These are phyloP conservation scores for Craterostigma plantagineum DNA, from an alignment of 257 asterid genomes.

Conservation along the genomic window DNA sequence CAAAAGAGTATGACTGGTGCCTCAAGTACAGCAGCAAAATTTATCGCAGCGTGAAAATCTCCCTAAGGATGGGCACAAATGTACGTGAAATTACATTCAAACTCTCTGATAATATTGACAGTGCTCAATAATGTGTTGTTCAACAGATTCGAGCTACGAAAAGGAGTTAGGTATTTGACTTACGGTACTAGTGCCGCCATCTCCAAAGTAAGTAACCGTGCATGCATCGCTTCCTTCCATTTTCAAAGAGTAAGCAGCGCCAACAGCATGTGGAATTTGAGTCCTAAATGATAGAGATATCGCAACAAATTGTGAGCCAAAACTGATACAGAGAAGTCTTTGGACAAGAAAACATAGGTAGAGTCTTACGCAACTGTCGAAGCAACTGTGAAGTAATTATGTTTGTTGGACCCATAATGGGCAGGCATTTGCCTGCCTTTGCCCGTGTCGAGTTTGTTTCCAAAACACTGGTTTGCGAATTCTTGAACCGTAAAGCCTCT, in stretches of 20 bases:
- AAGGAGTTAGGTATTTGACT: conserved; percentile 4
- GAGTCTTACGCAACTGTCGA: conserved; percentile 86
- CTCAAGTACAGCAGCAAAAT: conserved; percentile 83
- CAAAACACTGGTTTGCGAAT: conserved; percentile 84
- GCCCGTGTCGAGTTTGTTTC: conserved; percentile 60
- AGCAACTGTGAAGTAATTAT: conserved; percentile 81
- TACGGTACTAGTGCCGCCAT: conserved; percentile 99
- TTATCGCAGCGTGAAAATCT: conserved; percentile 87
- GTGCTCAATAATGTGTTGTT: conserved; percentile 1
- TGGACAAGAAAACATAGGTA: no score
- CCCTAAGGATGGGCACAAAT: conserved; percentile 24
- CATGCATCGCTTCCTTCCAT: conserved; percentile 69
- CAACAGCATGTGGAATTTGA: conserved; percentile 90
- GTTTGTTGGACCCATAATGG: conserved; percentile 82
- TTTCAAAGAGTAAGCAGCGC: conserved; percentile 93
- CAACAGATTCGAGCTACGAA: no score
- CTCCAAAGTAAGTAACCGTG: conserved; percentile 78
- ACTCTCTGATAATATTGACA: neutral
- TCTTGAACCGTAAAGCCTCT: conserved; percentile 87
- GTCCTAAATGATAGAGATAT: conserved; percentile 33
- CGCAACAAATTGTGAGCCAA: conserved; percentile 4
- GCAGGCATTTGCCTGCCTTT: conserved; percentile 99
- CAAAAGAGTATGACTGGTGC: conserved; percentile 64
- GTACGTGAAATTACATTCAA: conserved; percentile 2
- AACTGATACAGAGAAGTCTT: conserved; percentile 1